Percentiles rank a stretch among this genome's conserved stretches.
phyloP scores from a whole-genome alignment of 768 basidiomycete species.

The Ramaria sp. region DNA sequence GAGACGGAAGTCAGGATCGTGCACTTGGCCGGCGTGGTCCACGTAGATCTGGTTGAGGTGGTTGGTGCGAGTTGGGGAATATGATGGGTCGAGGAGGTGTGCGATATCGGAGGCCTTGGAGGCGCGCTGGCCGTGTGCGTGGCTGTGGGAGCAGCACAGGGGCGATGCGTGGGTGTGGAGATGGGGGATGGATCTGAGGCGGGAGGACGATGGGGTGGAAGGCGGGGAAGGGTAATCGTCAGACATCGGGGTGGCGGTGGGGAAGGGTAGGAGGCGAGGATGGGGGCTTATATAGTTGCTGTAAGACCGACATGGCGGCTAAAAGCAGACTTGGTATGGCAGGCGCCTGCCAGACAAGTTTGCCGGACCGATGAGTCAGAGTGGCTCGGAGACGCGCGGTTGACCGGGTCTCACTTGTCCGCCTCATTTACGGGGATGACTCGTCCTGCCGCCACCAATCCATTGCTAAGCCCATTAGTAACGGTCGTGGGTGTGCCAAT shows the following conservation, averaged over 20 bases:
- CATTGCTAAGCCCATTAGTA: too few species aligned
- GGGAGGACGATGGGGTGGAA: not conserved
- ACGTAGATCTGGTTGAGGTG: conserved; percentile 2
- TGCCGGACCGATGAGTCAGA: not conserved
- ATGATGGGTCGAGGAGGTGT: conserved; percentile 6
- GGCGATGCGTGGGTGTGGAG: not conserved
- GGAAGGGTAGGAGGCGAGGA: not conserved
- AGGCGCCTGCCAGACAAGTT: not conserved
- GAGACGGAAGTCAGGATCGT: conserved; percentile 7
- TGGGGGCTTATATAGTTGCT: not conserved
- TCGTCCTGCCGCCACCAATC: not conserved
- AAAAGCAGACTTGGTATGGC: not conserved
- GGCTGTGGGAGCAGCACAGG: not conserved
- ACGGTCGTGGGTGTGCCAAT: not conserved
- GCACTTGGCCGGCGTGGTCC: not conserved
- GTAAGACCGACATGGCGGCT: not conserved
- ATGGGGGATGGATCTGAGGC: not conserved
- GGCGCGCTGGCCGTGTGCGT: not conserved
- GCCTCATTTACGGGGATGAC: not conserved
- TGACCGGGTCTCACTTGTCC: not conserved
- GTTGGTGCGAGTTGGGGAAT: not conserved
- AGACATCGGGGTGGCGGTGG: not conserved
- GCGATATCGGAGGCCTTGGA: conserved; percentile 2
- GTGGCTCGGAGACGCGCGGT: not conserved
- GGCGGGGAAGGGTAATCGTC: not conserved